A percentile compares a stretch with the other conserved stretches of the same genome.
These are phyloP conservation scores for Coemansia sp. DNA, from an alignment of 192 early-diverging fungal genomes.

Conservation along the genomic window DNA sequence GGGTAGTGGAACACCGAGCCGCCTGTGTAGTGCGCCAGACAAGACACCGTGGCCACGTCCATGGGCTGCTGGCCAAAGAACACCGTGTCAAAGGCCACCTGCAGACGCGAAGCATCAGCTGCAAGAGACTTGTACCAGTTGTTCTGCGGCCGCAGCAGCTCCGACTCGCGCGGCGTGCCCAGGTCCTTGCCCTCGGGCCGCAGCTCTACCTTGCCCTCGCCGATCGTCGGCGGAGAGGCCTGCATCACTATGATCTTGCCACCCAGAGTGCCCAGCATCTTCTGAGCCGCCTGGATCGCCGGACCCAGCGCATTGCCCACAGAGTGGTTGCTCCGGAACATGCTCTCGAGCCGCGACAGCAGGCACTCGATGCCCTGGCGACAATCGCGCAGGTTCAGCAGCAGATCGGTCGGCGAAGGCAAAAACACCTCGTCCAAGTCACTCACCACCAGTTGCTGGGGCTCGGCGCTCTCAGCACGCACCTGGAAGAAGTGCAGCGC, in stretches of 20 bases:
- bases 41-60: slow-evolving; percentile 78
- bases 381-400: slow-evolving; percentile 86
- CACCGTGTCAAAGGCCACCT: slow-evolving; percentile 87
- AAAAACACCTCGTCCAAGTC: slow-evolving; percentile 89
- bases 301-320: slow-evolving; percentile 77
- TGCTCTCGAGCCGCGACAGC: slow-evolving; percentile 66
- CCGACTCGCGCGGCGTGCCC: slow-evolving; percentile 87
- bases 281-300: slow-evolving; percentile 77
- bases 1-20: slow-evolving; percentile 89
- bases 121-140: slow-evolving; percentile 91
- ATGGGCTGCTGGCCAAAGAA: slow-evolving; percentile 79
- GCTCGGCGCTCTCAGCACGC: slow-evolving; percentile 64
- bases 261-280: slow-evolving; percentile 78
- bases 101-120: slow-evolving; percentile 84
- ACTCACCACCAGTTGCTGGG: slow-evolving; percentile 91
- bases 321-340: slow-evolving; percentile 83
- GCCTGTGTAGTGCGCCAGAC: slow-evolving; percentile 72
- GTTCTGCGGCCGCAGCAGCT: slow-evolving; percentile 76
- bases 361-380: slow-evolving; percentile 67
- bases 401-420: slow-evolving; percentile 84
- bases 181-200: slow-evolving; percentile 84
- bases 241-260: slow-evolving; percentile 89
- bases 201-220: slow-evolving; percentile 74
- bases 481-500: slow-evolving; percentile 91
- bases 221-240: slow-evolving; percentile 75